Conservation (phyloP, 1,284 basidiomycete species). For the Fomes fomentarius region DNA sequence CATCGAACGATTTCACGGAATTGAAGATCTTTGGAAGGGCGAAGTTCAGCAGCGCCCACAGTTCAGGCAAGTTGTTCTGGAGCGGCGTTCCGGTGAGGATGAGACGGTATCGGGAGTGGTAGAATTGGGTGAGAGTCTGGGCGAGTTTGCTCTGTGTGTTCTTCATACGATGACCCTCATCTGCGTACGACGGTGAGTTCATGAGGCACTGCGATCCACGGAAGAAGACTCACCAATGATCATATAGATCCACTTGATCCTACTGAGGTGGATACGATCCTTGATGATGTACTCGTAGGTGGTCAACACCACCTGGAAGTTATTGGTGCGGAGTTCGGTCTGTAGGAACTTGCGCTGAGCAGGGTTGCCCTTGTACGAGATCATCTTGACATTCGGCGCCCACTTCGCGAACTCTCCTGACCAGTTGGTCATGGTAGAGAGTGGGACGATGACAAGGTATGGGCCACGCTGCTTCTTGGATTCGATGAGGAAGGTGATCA, state of each 20-base stretch:
- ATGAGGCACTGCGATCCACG: slow-evolving; percentile 2
- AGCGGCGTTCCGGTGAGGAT: slow-evolving; percentile 98
- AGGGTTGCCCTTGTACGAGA: slow-evolving; percentile 96
- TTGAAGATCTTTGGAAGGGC: slow-evolving; percentile 99
- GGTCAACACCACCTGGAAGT: slow-evolving; percentile 96
- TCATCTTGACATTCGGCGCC: slow-evolving; percentile 86
- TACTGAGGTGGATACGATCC: slow-evolving; percentile 88
- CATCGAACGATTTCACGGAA: slow-evolving; percentile 99
- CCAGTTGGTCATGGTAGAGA: slow-evolving; percentile 99
- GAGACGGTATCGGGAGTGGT: slow-evolving; percentile 92
- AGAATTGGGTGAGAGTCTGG: slow-evolving; percentile 92
- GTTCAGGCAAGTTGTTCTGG: slow-evolving; percentile 97
- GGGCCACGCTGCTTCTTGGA: slow-evolving; percentile 90
- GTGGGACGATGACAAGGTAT: slow-evolving; percentile 96
- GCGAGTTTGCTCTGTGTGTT: slow-evolving; percentile 96
- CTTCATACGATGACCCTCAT: slow-evolving; percentile 99
- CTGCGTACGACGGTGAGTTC: slow-evolving; percentile 39
- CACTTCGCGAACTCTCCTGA: slow-evolving; percentile 96
- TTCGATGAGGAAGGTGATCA: slow-evolving; percentile 96
- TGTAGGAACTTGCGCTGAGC: slow-evolving; percentile 77
- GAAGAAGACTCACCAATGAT: slow-evolving; percentile 75
- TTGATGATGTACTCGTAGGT: slow-evolving; percentile 99
- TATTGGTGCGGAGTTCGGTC: slow-evolving; percentile 72
- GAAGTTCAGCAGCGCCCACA: slow-evolving; percentile 99
- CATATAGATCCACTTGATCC: slow-evolving; percentile 98